Percentiles rank a stretch among this genome's conserved stretches.
phyloP scores from a whole-genome alignment of 176 grass and related monocot genomes.

The Paspalum vaginatum region DNA sequence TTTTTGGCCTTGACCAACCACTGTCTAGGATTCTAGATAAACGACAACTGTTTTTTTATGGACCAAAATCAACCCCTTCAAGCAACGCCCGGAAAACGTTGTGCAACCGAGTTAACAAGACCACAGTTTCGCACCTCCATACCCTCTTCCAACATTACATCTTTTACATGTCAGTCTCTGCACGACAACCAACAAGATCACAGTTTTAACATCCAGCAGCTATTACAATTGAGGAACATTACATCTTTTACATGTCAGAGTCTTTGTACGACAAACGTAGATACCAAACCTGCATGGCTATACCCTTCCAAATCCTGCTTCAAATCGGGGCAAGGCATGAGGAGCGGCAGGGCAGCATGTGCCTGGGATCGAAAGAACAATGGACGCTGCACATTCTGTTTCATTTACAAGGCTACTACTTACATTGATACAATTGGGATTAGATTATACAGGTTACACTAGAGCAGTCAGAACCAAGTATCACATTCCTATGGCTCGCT shows the following conservation, averaged over 20 bases:
- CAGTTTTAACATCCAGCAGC: constrained; percentile 16
- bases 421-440: constrained; percentile 57
- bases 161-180: too few species aligned
- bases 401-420: constrained; percentile 64
- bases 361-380: constrained; percentile 39
- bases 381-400: constrained; percentile 22
- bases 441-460: constrained; percentile 68
- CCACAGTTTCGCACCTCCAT: background rate
- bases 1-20: too few species aligned
- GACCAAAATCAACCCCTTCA: background rate
- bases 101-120: background rate
- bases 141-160: background rate
- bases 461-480: constrained; percentile 48
- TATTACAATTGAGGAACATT: constrained; percentile 20
- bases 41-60: too few species aligned
- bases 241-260: background rate
- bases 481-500: constrained; percentile 85
- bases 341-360: background rate
- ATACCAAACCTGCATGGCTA: constrained; percentile 29
- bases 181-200: too few species aligned
- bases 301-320: constrained; percentile 35
- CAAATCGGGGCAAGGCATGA: constrained; percentile 12
- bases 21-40: too few species aligned
- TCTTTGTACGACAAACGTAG: background rate
- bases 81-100: background rate